Evolutionary conservation across 768 basidiomycete species (phyloP).

Genomic region (Russula virescens): DNA sequence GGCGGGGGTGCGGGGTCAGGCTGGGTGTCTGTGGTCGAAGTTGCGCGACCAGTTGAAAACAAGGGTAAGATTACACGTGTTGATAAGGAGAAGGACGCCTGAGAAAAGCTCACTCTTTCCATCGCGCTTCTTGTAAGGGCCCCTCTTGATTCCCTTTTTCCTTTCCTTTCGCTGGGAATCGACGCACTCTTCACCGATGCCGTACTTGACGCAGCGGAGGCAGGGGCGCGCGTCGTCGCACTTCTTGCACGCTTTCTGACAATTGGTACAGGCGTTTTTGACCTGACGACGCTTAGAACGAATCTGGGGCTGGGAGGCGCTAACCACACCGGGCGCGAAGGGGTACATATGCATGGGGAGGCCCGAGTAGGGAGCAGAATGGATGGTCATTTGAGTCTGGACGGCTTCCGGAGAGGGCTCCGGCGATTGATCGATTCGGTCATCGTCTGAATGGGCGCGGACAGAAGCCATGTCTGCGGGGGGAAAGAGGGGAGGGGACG

Average conservation of each 20-base stretch:
- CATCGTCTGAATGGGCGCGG: conserved; percentile 31
- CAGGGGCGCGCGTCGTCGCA: conserved; percentile 91
- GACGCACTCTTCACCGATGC: conserved; percentile 78
- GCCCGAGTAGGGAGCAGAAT: conserved; percentile 45
- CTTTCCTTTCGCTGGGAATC: conserved; percentile 92
- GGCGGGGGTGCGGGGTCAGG: conserved; percentile 37
- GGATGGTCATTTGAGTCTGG: conserved; percentile 47
- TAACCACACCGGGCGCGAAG: conserved; percentile 45
- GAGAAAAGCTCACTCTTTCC: conserved; percentile 61
- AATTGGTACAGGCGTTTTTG: conserved; percentile 88
- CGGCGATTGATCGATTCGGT: conserved; percentile 33
- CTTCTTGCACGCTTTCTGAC: conserved; percentile 89
- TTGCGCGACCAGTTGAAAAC: conserved; percentile 43
- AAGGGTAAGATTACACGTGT: conserved; percentile 24
- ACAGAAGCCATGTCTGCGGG: conserved; percentile 22
- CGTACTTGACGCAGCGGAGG: conserved; percentile 89
- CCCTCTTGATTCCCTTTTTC: conserved; percentile 80
- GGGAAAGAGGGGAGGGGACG: conserved; percentile 2
- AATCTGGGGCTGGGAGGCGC: conserved; percentile 43
- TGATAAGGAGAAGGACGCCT: conserved; percentile 15
- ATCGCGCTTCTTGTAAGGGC: conserved; percentile 95
- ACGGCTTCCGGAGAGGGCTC: conserved; percentile 29
- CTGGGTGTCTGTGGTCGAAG: conserved; percentile 43
- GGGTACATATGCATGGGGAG: conserved; percentile 69
- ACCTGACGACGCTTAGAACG: conserved; percentile 81